Conservation (phyloP, 2,329 filamentous ascomycete species). For the Metarhizium sp. region DNA sequence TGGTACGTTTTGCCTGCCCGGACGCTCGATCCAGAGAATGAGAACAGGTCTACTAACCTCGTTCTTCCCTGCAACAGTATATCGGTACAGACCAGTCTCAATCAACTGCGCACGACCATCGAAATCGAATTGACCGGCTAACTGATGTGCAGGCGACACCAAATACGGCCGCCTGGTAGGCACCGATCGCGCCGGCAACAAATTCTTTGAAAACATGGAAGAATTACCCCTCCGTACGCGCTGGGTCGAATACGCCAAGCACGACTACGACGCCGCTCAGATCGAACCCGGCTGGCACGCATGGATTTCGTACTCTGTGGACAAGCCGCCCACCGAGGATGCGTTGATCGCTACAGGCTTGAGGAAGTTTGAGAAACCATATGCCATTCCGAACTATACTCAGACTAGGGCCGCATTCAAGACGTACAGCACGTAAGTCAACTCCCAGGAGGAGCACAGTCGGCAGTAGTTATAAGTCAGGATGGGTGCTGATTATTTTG, state of each 20-base stretch:
- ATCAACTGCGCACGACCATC: not conserved
- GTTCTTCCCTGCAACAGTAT: slow-evolving; percentile 31
- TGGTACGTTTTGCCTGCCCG: slow-evolving; percentile 52
- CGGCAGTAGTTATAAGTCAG: not conserved
- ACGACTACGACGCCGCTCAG: slow-evolving; percentile 73
- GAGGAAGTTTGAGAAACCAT: slow-evolving; percentile 66
- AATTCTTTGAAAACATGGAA: slow-evolving; percentile 92
- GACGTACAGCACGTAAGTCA: slow-evolving; percentile 86
- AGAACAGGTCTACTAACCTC: not conserved
- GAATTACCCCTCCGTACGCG: slow-evolving; percentile 91
- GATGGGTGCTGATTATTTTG: slow-evolving; percentile 10
- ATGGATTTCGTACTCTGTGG: slow-evolving; percentile 91
- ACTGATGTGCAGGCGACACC: slow-evolving; percentile 66
- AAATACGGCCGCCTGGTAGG: slow-evolving; percentile 84
- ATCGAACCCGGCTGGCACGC: slow-evolving; percentile 97
- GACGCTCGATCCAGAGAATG: slow-evolving; percentile 7
- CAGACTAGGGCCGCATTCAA: slow-evolving; percentile 72
- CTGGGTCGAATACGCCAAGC: slow-evolving; percentile 94
- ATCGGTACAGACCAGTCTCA: slow-evolving; percentile 35
- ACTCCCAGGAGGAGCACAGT: not conserved
- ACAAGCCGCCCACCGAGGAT: slow-evolving; percentile 75
- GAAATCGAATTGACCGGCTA: not conserved
- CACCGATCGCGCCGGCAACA: slow-evolving; percentile 88
- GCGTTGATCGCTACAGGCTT: slow-evolving; percentile 56
- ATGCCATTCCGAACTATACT: slow-evolving; percentile 67